A percentile compares a stretch with the other conserved stretches of the same genome.
phyloP scores from a whole-genome alignment of 352 stramenopile species.

The Pythium utonaiense region DNA sequence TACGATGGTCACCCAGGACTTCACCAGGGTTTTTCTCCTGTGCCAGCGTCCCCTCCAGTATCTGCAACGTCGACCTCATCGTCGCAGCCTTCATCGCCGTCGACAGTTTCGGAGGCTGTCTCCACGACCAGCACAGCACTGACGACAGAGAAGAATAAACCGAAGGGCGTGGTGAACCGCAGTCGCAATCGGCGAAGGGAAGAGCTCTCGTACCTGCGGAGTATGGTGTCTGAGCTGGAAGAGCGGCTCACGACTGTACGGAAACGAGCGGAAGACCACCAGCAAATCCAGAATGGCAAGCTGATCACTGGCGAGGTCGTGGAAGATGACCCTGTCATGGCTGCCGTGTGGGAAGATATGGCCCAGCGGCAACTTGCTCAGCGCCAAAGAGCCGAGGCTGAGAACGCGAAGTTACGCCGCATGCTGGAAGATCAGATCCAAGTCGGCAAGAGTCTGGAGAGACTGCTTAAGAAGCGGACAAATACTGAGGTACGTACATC shows the following conservation, averaged over 20 bases:
- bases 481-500: constrained; percentile 7
- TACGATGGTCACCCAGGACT: neutral
- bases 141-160: neutral
- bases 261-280: constrained; percentile 11
- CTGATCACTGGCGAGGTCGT: neutral
- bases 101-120: constrained; percentile 2
- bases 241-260: constrained; percentile 22
- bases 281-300: constrained; percentile 7
- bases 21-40: neutral
- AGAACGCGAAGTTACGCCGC: constrained; percentile 22
- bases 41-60: constrained; percentile 6
- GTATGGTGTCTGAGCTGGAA: constrained; percentile 35
- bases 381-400: constrained; percentile 22
- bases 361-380: constrained; percentile 19
- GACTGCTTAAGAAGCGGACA: constrained; percentile 30
- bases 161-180: constrained; percentile 14
- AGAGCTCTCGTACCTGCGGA: constrained; percentile 37
- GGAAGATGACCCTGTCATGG: constrained; percentile 13
- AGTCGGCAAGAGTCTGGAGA: constrained; percentile 38
- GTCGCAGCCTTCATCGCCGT: neutral
- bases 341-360: constrained; percentile 20
- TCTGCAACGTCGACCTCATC: constrained; percentile 9
- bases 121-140: neutral
- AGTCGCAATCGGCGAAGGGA: constrained; percentile 18
- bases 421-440: constrained; percentile 47